Base-by-base conservation (phyloP, 2,329 filamentous ascomycete genomes). In the Fusarium sp. region DNA sequence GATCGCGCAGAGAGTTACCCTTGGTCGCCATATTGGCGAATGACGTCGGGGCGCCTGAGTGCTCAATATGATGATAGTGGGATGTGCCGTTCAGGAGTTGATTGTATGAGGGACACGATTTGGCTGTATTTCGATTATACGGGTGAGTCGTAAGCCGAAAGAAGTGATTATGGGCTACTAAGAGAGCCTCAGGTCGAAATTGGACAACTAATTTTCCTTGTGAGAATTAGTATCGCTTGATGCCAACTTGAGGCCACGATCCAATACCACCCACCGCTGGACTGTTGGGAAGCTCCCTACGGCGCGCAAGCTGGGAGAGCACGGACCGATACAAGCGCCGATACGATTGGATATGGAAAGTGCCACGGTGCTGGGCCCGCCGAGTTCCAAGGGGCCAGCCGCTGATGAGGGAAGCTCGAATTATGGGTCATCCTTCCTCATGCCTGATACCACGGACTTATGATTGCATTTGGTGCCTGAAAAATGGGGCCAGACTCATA, bases 1-100 rank as follows among this genome's bases (percentile, higher is more conserved):
- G 84, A 78, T 86, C 84, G 75, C 84, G 81, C 73, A 86, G 74
- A 43, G 83, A 83, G 67, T 78, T 81, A 55, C 79, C 82, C 62
- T 81, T 83, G 69, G 82, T 77, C 69, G 83, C 80, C 84, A 86
- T 86, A 71, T 51, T 79, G 67, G 67, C 58, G 65, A 55, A 69
- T 74, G 73, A 75, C 72, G 74, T 73, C 60, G 69, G 45, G 37
- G 39, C 31, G 43, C 51, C 30, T 53, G 39, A 62, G 43, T 67
- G 49, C 51, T 69, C 44, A 50, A 69, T 45, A 49, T 55, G 55
- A 37, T 67, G 69, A 66, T 71, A 62, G 70, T 72, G 73, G 72
- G 71, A 75, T 73, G 70, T 58, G 60, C 51, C 59, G 64, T 60
- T 69, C 56, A 60, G 60, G 57, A 61, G 65, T 51, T 58, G 34